Percentiles rank a stretch among this genome's conserved stretches.
Evolutionary conservation across 352 stramenopile genomes (phyloP).

Genomic region (Halophytophthora polymorphica): DNA sequence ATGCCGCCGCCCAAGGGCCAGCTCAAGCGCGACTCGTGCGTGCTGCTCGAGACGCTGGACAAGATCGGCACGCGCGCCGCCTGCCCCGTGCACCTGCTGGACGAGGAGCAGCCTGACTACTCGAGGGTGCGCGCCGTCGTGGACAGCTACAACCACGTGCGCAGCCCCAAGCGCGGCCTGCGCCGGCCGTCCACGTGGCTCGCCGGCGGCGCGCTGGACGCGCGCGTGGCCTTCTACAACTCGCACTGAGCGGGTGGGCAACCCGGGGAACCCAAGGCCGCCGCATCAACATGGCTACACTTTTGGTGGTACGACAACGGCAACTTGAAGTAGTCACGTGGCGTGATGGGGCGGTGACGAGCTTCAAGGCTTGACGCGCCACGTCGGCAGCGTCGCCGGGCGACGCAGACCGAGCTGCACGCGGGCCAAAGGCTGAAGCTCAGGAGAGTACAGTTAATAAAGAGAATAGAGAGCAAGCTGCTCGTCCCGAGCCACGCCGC

Average conservation of each 20-base stretch:
- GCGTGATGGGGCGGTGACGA: no score
- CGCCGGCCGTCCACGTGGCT: slow-evolving; percentile 58
- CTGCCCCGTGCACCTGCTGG: slow-evolving; percentile 64
- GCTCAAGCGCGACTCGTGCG: slow-evolving; percentile 44
- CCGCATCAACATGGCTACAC: no score
- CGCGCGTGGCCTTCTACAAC: slow-evolving; percentile 21
- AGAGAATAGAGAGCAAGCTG: no score
- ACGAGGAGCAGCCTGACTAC: slow-evolving; percentile 53
- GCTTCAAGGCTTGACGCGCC: no score
- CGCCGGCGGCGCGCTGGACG: slow-evolving; percentile 24
- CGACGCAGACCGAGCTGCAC: no score
- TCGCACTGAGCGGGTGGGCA: slow-evolving; percentile 6
- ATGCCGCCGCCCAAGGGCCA: slow-evolving; percentile 58
- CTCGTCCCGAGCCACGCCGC: no score
- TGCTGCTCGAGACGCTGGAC: slow-evolving; percentile 68
- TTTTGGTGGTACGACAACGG: no score
- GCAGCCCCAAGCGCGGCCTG: slow-evolving; percentile 42
- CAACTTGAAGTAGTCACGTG: neutral
- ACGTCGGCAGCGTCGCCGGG: no score
- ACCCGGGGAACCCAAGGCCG: no score
- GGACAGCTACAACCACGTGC: slow-evolving; percentile 59
- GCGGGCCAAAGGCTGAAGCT: no score
- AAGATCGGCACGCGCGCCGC: slow-evolving; percentile 72
- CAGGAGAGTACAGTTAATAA: no score
- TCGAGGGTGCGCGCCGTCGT: slow-evolving; percentile 49